phyloP scores from a whole-genome alignment of 2,329 filamentous ascomycete genomes.

The Cercospora brassicicola region DNA sequence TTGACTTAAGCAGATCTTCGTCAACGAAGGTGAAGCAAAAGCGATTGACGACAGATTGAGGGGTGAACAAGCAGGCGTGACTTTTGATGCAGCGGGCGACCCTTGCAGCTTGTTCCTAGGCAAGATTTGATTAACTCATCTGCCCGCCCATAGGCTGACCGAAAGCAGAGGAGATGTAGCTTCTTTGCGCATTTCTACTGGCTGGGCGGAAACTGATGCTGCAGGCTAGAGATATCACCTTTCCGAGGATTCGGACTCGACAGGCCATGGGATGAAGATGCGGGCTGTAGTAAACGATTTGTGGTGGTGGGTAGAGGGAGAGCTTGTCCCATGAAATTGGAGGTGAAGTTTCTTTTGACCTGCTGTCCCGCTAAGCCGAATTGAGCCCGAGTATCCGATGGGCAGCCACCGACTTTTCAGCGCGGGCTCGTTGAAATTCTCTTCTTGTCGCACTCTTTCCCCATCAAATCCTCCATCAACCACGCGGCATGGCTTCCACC shows the following conservation, averaged over 20 bases:
- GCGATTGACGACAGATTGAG: not conserved
- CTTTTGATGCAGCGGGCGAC: not conserved
- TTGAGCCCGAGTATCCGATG: not conserved
- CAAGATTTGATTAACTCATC: conserved; percentile 12
- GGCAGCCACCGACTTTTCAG: not conserved
- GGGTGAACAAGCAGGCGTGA: not conserved
- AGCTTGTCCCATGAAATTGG: not conserved
- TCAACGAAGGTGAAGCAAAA: not conserved
- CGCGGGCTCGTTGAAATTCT: not conserved
- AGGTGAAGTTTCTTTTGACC: not conserved
- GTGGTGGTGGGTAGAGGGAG: not conserved
- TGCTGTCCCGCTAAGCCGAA: not conserved
- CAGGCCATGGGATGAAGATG: not conserved
- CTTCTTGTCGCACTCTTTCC: not conserved
- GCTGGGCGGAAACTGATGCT: not conserved
- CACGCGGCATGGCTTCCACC: not conserved
- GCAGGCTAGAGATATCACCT: not conserved
- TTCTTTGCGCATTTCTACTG: not conserved
- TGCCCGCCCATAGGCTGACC: not conserved
- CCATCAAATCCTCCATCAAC: conserved; percentile 4
- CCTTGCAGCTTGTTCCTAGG: not conserved
- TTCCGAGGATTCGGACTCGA: too few relatives aligned
- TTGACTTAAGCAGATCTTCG: too few relatives aligned
- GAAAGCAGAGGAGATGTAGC: not conserved
- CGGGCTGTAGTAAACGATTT: not conserved